Evolutionary conservation across 1,284 basidiomycete genomes (phyloP), one percentile per base, ranked within the genome.

Genomic region (Puccinia polysora): DNA sequence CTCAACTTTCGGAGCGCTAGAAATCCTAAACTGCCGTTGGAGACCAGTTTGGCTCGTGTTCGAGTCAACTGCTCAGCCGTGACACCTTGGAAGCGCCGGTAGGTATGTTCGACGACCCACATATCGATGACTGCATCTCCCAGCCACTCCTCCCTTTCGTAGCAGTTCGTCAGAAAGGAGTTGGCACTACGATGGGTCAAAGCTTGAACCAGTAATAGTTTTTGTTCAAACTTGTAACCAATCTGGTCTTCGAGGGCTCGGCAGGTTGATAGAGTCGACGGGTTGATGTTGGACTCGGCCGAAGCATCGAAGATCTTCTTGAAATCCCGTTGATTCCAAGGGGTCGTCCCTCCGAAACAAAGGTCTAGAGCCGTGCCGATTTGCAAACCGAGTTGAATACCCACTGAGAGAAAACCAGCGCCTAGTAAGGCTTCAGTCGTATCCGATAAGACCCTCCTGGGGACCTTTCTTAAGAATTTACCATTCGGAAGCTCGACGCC

Each of bases 401-500:
- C 88, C 12, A 88, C 89, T 5, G 84, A 83, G 8, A 86, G 75
- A 76, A 86, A 90, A 40, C 85, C 84, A 0, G 88, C 89, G 10
- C 89, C 90, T 0, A 92, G 81, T 2, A 85, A 83, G 0, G 90
- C 87, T 78, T 92, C 90, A 85, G 90, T 88, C 75, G 88, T 89
- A 77, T 92, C 90, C 76, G 90, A 89, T 74, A 91, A 80, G 77
- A 87, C 87, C 73, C 89, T 81, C 38, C 88, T 83, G 2, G 87
- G 84, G 74, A 86, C 84, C 56, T 78, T 62, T 23, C 80, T 67
- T 82, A 80, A 76, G 45, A 71, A 70, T 15, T 80, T 78, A 38
- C 79, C 81, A 49, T 77, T 78, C 10, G 75, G 76, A 56, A 73
- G 65, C 73, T 82, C 75, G 47, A 83, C 76, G 15, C 82, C 81